These are phyloP conservation scores for Blumeriella jaapii DNA, from an alignment of 2,329 filamentous ascomycete genomes.

Conservation along the genomic window DNA sequence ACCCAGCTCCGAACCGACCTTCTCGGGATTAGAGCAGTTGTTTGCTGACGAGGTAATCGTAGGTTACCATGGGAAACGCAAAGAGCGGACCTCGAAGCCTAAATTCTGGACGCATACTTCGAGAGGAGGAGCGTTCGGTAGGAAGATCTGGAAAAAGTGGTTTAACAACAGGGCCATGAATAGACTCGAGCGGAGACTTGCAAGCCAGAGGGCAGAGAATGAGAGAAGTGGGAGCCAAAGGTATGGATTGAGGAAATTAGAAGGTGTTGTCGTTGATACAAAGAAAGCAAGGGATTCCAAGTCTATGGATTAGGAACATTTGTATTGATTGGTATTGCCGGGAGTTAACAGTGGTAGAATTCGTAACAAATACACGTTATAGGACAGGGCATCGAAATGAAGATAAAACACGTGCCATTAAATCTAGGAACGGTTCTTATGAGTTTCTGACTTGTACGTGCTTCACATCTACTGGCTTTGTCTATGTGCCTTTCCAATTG, in stretches of 20 bases:
- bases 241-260: slow-evolving; percentile 17
- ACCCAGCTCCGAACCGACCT: not conserved
- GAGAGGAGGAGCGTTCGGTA: slow-evolving; percentile 16
- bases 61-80: slow-evolving; percentile 20
- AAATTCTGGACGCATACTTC: slow-evolving; percentile 19
- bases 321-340: no score
- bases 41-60: not conserved
- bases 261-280: slow-evolving; percentile 12
- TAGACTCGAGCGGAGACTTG: slow-evolving; percentile 13
- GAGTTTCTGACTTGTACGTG: no score
- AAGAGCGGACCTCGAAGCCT: slow-evolving; percentile 1
- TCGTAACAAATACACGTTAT: no score
- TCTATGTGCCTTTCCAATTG: no score
- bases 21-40: not conserved
- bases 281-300: slow-evolving; percentile 8
- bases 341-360: no score
- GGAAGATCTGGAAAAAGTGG: slow-evolving; percentile 23
- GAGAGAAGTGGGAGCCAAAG: slow-evolving; percentile 11
- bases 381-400: no score
- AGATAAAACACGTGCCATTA: no score
- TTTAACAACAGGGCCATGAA: slow-evolving; percentile 22
- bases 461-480: no score
- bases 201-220: not conserved
- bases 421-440: no score
- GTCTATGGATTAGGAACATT: no score